Base-by-base conservation (phyloP, 371 early-diverging fungal genomes). In the Saksenaea oblongispora region DNA sequence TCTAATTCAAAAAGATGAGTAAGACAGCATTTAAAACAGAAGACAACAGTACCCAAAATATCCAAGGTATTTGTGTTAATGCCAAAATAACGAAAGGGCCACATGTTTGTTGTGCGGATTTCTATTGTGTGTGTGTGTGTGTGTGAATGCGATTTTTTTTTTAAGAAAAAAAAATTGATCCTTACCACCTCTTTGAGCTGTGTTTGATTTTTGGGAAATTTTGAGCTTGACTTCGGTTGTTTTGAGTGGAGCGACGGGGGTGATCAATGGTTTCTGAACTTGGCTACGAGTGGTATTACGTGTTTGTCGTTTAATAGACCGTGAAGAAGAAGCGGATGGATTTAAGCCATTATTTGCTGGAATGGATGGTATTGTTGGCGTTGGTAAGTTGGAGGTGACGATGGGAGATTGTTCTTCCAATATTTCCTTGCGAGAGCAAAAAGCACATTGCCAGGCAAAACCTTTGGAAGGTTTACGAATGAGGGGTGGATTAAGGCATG, bases 1-100 rank as follows among this genome's bases (percentile, higher is more conserved):
- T 87, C 87, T 84, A 70, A 22, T 18, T 15, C n/a, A 54, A 26
- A 18, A 35, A 41, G 9, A 34, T 15, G 51, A 17, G 15, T 13
- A 1, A 18, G n/a, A n/a, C 9, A 34, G 15, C 36, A 44, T 44
- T 34, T n/a, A 56, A 26, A 34, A 7, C 34, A n/a, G 10, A 42
- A 26, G 17, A 41, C 2, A 26, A 55, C 35, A 53, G 26, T 84
- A 83, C 89, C 88, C 58, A 91, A 71, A 34, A 90, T 84, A 41
- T 89, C 91, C 15, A 83, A 78, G 24, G 88, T 73, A 35, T 89
- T 82, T 3, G 89, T 87, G 63, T 92, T 84, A 3, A 76, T 78
- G n/a, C 93, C 94, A 81, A 93, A 93, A 63, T 95, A 95, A 10
- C 94, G 84, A 66, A 89, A 95, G 10, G 95, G 95, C 91, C 92